A percentile compares a stretch with the other conserved stretches of the same genome.
phyloP scores from a whole-genome alignment of 129 eudicot species.

The Tanacetum coccineum region DNA sequence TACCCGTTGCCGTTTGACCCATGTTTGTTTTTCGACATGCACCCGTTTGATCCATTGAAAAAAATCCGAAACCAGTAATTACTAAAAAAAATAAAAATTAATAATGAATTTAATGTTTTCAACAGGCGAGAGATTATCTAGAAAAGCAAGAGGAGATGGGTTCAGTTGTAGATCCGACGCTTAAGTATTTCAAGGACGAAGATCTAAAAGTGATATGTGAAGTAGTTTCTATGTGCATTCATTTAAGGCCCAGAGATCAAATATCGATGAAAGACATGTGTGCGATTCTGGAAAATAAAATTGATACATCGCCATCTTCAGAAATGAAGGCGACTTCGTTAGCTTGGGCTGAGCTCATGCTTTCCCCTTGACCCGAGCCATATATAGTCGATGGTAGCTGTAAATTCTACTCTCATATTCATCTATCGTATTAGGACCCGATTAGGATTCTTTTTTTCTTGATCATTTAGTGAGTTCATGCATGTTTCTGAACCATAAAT shows the following conservation, averaged over 20 bases:
- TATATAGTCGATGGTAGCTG: conserved; percentile 9
- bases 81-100: background rate
- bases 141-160: conserved; percentile 58
- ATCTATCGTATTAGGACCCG: conserved; percentile 1
- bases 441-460: conserved; percentile 19
- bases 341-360: conserved; percentile 97
- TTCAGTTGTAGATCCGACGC: conserved; percentile 60
- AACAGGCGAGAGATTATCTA: conserved; percentile 76
- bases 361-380: conserved; percentile 46
- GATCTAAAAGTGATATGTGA: conserved; percentile 76
- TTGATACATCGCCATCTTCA: conserved; percentile 65
- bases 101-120: conserved; percentile 2
- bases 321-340: conserved; percentile 71
- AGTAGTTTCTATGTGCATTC: conserved; percentile 58
- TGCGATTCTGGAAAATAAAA: conserved; percentile 56
- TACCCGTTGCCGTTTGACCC: background rate
- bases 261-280: conserved; percentile 63
- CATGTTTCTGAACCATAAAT: conserved; percentile 9
- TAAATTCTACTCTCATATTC: conserved; percentile 23
- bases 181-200: conserved; percentile 59
- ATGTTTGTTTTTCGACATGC: background rate
- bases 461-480: conserved; percentile 22
- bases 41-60: background rate
- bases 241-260: conserved; percentile 43
- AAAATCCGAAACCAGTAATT: background rate